Percentiles rank a stretch among this genome's conserved stretches.
Conservation (phyloP, 2,329 filamentous ascomycete genomes). For the Periconia sp. region DNA sequence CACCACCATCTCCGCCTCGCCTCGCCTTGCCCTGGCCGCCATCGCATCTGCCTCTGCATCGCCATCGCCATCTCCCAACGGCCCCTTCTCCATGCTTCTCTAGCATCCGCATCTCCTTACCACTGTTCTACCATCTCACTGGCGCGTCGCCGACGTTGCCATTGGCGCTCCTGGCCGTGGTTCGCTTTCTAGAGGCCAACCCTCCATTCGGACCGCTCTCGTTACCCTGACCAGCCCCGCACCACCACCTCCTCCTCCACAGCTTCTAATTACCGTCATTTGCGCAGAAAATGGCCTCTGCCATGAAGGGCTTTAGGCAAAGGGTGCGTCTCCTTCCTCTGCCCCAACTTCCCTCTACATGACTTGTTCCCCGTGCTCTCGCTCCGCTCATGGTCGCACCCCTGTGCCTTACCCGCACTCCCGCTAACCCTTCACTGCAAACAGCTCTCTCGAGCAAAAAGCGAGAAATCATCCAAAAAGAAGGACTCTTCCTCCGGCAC, state of each 20-base stretch:
- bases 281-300: constrained; percentile 49
- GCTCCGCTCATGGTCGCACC: constrained; percentile 23
- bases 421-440: constrained; percentile 61
- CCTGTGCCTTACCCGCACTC: constrained; percentile 15
- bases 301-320: constrained; percentile 96
- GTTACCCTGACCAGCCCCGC: constrained; percentile 17
- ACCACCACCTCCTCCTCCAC: constrained; percentile 26
- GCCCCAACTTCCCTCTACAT: constrained; percentile 10
- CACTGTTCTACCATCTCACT: constrained; percentile 13
- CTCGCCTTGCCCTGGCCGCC: not conserved
- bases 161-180: constrained; percentile 32
- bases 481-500: constrained; percentile 66
- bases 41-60: constrained; percentile 1
- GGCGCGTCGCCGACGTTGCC: constrained; percentile 22
- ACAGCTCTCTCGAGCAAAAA: constrained; percentile 93
- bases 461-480: constrained; percentile 74
- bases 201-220: constrained; percentile 22
- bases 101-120: constrained; percentile 22
- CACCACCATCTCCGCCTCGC: constrained; percentile 2
- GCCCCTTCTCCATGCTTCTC: constrained; percentile 11
- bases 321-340: constrained; percentile 76
- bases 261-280: constrained; percentile 27
- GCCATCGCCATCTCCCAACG: not conserved
- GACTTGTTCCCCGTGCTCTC: constrained; percentile 21
- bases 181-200: constrained; percentile 23